Evolutionary conservation across 805 yeast species (phyloP), one percentile per base, ranked within the genome.

Genomic region (Hanseniaspora guilliermondii): DNA sequence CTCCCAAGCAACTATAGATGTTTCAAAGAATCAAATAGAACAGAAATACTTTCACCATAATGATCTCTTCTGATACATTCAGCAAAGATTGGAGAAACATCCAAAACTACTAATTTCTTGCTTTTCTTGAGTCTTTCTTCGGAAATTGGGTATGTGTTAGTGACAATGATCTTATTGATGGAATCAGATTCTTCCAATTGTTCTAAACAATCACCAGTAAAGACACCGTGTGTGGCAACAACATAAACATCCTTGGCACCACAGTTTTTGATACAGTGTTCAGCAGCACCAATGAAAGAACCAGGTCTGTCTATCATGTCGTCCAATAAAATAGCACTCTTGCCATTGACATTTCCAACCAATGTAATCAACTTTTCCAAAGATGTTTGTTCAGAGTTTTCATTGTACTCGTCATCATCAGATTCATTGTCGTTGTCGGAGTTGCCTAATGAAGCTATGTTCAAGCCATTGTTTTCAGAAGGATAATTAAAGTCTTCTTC

Each of bases 61-160:
- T 93, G 99, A 67, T 93, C 96, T 73, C 99, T 85, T 73, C 99
- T 83, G 58, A 93, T 91, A 70, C 97, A 93, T 73, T 93, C 99
- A 36, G 97, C 97, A 65, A 93, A 85, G 53, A 93, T 88, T 19
- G 95, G 85, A 58, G 96, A 85, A 49, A 93, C 94, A 65, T 93
- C 98, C 62, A 93, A 88, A 49, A 87, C 84, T 16, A 80, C 81
- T 62, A 93, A 75, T 69, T 93, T 93, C 56, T 78, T 72, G 58
- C 82, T 75, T 49, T 73, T 75, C 53, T 73, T 74, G 33, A 77
- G 69, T 60, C 77, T 74, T 56, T 79, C 83, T 59, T 76, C 76
- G 19, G 83, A 72, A 50, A 91, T 85, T 56, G 99, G 98, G 64
- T 87, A 93, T 3, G 98, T 89, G 72, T 93, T 93, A 25, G 99